Base-by-base conservation (phyloP, 306 rosid species). In the Medicago lupulina region DNA sequence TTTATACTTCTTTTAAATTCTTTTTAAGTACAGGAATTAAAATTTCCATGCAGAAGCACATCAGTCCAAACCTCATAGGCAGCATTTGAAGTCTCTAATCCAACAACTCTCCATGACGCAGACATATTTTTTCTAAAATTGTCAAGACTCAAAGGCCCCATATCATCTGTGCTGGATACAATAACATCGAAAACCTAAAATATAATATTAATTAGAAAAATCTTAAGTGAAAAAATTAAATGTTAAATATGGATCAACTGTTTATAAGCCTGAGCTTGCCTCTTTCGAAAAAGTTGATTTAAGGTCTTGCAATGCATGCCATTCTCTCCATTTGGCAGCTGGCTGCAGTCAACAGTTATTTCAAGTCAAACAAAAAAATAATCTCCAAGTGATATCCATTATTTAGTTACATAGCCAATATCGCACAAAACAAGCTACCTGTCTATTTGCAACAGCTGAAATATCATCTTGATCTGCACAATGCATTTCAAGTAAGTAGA, bases 121-220 rank as follows among this genome's bases (percentile, higher is more conserved):
- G 96, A 90, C 79, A 90, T 90, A 59, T 81, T 89, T 86, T 92
- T 90, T 51, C 89, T 86, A 76, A 96, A 87, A 79, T 77, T 79
- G 76, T 90, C 98, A 77, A 92, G 96, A 84, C 91, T 90, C 81
- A 85, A 71, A 83, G 96, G 92, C 73, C 98, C 98, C 89, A 82
- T 77, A 78, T 90, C 96, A 86, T 86, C 82, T 69, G 94, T 89
- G 81, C 90, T 83, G 72, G 93, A 85, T 19, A 82, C 79, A 74
- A 96, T 86, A 81, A 89, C 87, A 85, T 96, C 93, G 78, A 96
- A 81, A 55, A 90, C 94, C 99, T 96, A 87, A 75, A 69, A 84
- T 54, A 67, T 74, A 76, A 74, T 46, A 61, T 82, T 49, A 28
- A 75, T 65, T 67, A 89, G 84, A 69, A 34, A 74, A 28, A 46